Conservation (phyloP, 2,329 filamentous ascomycete species). For the Epichloe aotearoae region DNA sequence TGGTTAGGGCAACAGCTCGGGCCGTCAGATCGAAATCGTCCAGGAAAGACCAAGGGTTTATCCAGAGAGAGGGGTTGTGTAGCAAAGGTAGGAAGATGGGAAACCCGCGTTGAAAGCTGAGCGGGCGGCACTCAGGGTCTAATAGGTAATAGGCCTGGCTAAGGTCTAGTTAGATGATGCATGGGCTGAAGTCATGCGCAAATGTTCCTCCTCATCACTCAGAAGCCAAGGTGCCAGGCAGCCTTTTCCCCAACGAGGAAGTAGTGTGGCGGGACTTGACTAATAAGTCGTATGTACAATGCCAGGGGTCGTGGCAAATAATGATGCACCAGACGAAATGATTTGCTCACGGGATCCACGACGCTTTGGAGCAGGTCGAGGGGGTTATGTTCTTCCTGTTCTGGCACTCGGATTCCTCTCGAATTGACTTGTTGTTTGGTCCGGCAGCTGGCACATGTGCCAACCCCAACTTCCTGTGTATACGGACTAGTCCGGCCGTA, state of each 20-base stretch:
- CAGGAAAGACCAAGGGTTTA: neutral
- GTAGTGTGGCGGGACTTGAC: too few relatives aligned
- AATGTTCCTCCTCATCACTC: neutral
- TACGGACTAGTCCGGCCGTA: too few relatives aligned
- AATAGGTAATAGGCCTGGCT: neutral
- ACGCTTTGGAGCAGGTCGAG: too few relatives aligned
- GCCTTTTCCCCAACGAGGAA: neutral
- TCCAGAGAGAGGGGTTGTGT: neutral
- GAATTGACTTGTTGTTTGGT: too few relatives aligned
- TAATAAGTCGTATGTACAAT: too few relatives aligned
- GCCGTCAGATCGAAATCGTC: neutral
- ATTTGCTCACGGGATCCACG: too few relatives aligned
- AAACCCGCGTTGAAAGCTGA: neutral
- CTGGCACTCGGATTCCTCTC: too few relatives aligned
- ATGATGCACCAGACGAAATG: too few relatives aligned
- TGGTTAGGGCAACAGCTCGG: neutral
- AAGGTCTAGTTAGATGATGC: neutral
- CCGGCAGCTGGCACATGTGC: too few relatives aligned
- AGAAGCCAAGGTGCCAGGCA: neutral
- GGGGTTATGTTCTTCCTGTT: too few relatives aligned
- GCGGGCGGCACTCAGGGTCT: slow-evolving; percentile 3
- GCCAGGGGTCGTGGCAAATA: too few relatives aligned
- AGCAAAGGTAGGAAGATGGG: neutral
- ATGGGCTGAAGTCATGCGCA: neutral
- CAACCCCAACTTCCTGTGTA: too few relatives aligned